phyloP scores from a whole-genome alignment of 2,329 filamentous ascomycete genomes.

The Penicillium sp. region DNA sequence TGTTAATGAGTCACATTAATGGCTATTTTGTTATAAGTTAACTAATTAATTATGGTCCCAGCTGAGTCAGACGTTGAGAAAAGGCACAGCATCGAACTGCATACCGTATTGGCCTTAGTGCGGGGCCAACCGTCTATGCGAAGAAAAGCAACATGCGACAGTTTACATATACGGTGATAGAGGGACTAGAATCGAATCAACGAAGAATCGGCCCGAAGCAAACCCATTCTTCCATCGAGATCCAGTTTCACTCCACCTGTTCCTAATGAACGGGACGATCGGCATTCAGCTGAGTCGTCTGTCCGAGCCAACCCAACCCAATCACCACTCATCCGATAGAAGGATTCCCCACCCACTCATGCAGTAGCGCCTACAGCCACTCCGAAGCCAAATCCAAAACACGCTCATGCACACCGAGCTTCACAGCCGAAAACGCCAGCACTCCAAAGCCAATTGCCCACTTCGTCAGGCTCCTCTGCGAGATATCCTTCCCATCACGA shows the following conservation, averaged over 20 bases:
- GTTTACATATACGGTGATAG: too few species aligned
- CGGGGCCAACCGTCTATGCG: neutral
- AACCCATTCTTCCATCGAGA: too few species aligned
- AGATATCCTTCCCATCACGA: constrained; percentile 18
- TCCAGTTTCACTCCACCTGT: too few species aligned
- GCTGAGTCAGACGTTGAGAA: neutral
- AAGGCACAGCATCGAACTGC: neutral
- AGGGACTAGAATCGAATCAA: too few species aligned
- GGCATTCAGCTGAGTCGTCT: too few species aligned
- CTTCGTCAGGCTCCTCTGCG: neutral
- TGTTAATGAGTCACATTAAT: neutral
- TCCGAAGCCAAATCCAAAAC: neutral
- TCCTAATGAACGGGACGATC: too few species aligned
- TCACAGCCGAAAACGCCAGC: constrained; percentile 9
- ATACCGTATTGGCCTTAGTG: neutral
- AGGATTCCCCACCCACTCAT: neutral
- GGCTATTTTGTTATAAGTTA: too few species aligned
- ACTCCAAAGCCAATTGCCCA: constrained; percentile 16
- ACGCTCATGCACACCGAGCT: neutral
- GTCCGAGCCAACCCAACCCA: too few species aligned
- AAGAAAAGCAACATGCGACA: neutral
- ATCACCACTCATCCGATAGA: too few species aligned
- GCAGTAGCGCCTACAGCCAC: neutral
- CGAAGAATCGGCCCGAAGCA: too few species aligned
- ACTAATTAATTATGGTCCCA: neutral